phyloP scores from a whole-genome alignment of 2,329 filamentous ascomycete species.

The Colletotrichum kahawae region DNA sequence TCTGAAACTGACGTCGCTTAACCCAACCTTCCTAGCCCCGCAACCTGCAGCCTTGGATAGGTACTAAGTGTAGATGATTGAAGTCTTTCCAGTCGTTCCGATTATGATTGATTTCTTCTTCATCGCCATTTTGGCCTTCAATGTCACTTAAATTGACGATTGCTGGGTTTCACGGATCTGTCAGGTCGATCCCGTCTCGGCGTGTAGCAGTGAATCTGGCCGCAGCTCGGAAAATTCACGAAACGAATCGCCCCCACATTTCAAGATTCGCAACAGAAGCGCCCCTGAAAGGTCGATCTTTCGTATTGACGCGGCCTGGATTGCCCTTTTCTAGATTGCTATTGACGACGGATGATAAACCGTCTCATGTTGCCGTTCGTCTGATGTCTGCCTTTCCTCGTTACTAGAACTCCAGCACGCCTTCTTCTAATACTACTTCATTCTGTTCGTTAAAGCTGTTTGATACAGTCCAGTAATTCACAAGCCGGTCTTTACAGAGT shows the following conservation, averaged over 20 bases:
- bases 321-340: background rate
- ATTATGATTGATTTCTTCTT: background rate
- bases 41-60: background rate
- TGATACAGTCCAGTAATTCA: background rate
- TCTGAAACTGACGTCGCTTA: background rate
- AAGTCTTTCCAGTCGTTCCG: background rate
- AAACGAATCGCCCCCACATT: background rate
- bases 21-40: background rate
- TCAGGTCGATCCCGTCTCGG: background rate
- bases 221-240: background rate
- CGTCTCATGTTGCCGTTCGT: background rate
- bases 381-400: background rate
- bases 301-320: background rate
- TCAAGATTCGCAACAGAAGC: background rate
- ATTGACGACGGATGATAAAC: background rate
- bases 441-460: background rate
- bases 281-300: background rate
- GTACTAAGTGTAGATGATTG: background rate
- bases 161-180: background rate
- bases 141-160: background rate
- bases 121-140: background rate
- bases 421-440: background rate
- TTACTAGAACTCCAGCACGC: background rate
- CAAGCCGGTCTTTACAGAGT: background rate
- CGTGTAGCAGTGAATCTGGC: background rate